Evolutionary conservation across 1,284 basidiomycete genomes (phyloP).

Genomic region (Ganoderma leucocontextum): DNA sequence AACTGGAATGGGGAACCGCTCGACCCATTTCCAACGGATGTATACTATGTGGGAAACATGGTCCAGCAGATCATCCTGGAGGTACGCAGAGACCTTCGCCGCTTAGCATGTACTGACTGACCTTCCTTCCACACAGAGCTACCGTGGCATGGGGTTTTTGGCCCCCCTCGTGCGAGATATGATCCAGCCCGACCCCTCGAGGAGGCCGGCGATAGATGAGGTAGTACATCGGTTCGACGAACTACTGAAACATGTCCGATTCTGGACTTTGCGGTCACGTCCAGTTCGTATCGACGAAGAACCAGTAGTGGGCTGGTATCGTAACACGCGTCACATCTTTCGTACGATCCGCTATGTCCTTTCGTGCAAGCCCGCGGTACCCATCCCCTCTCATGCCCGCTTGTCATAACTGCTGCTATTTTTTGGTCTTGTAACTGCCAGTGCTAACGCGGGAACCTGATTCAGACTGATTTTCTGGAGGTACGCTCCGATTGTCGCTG

Average conservation of each 20-base stretch:
- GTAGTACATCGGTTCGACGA: slow-evolving; percentile 24
- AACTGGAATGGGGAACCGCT: slow-evolving; percentile 17
- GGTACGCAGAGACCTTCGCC: slow-evolving; percentile 8
- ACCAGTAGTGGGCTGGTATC: neutral
- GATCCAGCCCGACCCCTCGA: slow-evolving; percentile 29
- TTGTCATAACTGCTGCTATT: neutral
- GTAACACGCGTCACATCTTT: slow-evolving; percentile 7
- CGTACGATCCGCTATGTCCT: slow-evolving; percentile 16
- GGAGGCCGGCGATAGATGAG: slow-evolving; percentile 29
- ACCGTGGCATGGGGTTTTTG: slow-evolving; percentile 25
- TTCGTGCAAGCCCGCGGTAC: slow-evolving; percentile 10
- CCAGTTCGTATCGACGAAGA: slow-evolving; percentile 12
- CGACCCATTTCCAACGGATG: slow-evolving; percentile 41
- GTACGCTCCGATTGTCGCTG: too few species aligned
- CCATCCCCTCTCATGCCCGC: neutral
- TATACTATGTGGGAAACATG: slow-evolving; percentile 42
- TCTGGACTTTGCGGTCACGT: slow-evolving; percentile 19
- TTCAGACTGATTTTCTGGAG: too few species aligned
- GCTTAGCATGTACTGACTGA: too few species aligned
- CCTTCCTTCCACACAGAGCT: slow-evolving; percentile 1
- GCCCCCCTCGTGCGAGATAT: slow-evolving; percentile 26
- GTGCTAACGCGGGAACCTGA: too few species aligned
- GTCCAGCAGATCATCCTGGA: slow-evolving; percentile 40
- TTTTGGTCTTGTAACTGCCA: too few species aligned
- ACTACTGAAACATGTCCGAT: neutral